A percentile compares a stretch with the other conserved stretches of the same genome.
phyloP scores from a whole-genome alignment of 495 filamentous ascomycete species.

The Trichocladium uniseriatum region DNA sequence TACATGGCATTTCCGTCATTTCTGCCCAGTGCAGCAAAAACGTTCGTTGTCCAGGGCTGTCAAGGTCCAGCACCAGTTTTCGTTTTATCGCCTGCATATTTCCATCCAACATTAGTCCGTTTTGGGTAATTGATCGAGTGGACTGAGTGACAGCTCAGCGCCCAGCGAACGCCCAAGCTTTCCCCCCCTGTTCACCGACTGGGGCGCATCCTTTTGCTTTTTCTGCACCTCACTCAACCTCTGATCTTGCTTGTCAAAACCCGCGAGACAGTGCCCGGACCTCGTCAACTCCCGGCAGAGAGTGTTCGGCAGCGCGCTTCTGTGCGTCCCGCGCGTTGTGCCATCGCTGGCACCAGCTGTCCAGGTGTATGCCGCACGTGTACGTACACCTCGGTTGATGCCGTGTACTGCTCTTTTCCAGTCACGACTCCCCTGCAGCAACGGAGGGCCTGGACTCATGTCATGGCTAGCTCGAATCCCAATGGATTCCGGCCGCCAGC shows the following conservation, averaged over 20 bases:
- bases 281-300: neutral
- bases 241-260: no score
- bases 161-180: neutral
- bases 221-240: neutral
- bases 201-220: neutral
- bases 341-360: neutral
- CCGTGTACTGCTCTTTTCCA: conserved; percentile 14
- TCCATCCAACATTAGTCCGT: neutral
- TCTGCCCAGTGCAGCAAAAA: conserved; percentile 8
- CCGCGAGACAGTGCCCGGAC: neutral
- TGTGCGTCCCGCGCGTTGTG: conserved; percentile 1
- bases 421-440: conserved; percentile 1
- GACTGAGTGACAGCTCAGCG: conserved; percentile 10
- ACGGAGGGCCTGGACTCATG: conserved; percentile 6
- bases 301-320: conserved; percentile 7
- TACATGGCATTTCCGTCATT: neutral
- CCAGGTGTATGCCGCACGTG: neutral
- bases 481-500: conserved; percentile 19
- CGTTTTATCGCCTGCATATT: neutral
- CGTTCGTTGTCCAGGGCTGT: neutral
- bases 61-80: conserved; percentile 2
- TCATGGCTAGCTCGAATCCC: conserved; percentile 16
- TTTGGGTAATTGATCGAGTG: conserved; percentile 11
- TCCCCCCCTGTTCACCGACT: neutral
- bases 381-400: conserved; percentile 12